Percentiles rank a stretch among this genome's conserved stretches.
These are phyloP conservation scores for Microbotryomycetes sp. DNA, from an alignment of 1,284 basidiomycete genomes.

Conservation along the genomic window DNA sequence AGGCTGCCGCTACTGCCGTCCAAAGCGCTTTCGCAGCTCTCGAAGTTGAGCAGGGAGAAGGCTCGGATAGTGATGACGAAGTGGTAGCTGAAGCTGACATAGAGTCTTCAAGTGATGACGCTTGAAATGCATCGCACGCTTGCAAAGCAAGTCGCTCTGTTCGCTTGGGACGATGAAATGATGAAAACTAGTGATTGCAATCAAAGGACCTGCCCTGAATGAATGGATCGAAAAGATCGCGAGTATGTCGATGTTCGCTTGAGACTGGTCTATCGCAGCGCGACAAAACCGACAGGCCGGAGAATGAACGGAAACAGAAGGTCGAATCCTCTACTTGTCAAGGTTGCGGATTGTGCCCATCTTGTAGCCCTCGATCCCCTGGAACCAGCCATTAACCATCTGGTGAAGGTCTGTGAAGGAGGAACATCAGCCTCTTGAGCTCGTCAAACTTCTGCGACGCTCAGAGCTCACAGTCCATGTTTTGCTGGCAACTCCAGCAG, in stretches of 20 bases:
- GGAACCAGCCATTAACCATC: constrained; percentile 66
- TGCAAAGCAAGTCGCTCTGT: too few species aligned
- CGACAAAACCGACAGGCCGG: too few species aligned
- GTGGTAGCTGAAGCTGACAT: constrained; percentile 2
- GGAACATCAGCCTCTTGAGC: neutral
- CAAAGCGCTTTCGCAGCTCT: neutral
- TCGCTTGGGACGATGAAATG: too few species aligned
- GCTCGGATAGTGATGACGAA: constrained; percentile 8
- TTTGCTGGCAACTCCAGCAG: constrained; percentile 40
- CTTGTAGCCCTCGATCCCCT: constrained; percentile 18
- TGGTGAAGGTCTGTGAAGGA: constrained; percentile 53
- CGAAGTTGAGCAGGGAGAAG: neutral
- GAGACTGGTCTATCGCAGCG: too few species aligned
- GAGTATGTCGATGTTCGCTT: neutral
- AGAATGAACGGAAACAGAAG: too few species aligned
- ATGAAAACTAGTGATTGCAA: neutral
- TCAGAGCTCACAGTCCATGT: constrained; percentile 51
- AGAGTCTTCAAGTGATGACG: constrained; percentile 13
- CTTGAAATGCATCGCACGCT: too few species aligned
- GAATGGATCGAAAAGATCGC: neutral
- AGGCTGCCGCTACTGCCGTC: neutral
- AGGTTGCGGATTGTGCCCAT: constrained; percentile 24
- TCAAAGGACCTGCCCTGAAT: neutral
- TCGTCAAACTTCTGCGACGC: constrained; percentile 60
- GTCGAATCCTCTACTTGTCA: constrained; percentile 6